Evolutionary conservation across 2,329 filamentous ascomycete species (phyloP), one percentile per base, ranked within the genome.

Genomic region (Raffaelea ambrosiae): DNA sequence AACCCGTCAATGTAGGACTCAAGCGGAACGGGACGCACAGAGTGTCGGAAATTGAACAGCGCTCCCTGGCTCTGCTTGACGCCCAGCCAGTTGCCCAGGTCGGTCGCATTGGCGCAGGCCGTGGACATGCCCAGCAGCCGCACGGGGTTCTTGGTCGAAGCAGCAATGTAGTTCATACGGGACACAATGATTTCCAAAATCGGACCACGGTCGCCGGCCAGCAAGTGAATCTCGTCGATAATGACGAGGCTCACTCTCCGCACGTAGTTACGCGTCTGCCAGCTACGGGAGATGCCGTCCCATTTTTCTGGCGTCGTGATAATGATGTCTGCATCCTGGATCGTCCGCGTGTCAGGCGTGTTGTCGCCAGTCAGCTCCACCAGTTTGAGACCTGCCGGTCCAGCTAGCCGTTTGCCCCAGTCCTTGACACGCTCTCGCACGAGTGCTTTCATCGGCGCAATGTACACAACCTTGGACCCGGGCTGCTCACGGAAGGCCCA

Each of bases 261-360:
- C 38, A 98, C 93, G 57, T 98, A 98, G 51, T 87, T 86, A 79
- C 93, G 85, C 5, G 91, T 97, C 65, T 97, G 90, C 93, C 94
- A 98, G 60, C 88, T 95, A 77, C 93, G 86, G 58, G 88, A 95
- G 57, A 98, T 97, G 78, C 94, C 94, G 62, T 98, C 94, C 93
- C 93, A 98, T 64, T 98, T 98, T 68, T 98, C 93, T n/a, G 93
- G 94, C 0, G 94, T 98, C 0, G 93, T 98, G 58, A 98, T 89
- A 58, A 98, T 98, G 53, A 98, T 88, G 62, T 98, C 93, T 3
- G 93, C 93, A 61, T 97, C 86, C 57, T 90, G 81, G 58, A 98
- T 98, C 0, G 91, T 96, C 44, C 88, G 78, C 1, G 93, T 98
- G 61, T 98, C 93, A 1, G 94, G 94, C 0, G 94, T 98, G 60